Percentiles rank a stretch among this genome's conserved stretches.
phyloP scores from a whole-genome alignment of 495 filamentous ascomycete species.

The Zalerion maritima region DNA sequence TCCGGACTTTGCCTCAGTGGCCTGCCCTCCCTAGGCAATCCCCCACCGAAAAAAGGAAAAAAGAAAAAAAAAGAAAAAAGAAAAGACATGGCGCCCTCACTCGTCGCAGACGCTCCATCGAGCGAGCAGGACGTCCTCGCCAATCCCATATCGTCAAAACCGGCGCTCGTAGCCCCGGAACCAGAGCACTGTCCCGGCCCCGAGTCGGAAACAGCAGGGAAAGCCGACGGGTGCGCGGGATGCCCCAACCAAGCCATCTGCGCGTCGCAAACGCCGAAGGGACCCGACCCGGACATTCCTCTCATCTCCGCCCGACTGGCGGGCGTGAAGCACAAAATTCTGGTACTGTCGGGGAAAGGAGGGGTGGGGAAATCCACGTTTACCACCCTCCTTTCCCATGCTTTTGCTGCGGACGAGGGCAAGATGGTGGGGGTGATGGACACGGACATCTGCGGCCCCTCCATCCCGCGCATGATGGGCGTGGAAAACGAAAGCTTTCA shows the following conservation, averaged over 20 bases:
- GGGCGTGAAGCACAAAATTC: conserved; percentile 73
- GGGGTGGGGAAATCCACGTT: conserved; percentile 95
- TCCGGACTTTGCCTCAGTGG: no score
- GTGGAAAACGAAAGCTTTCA: conserved; percentile 88
- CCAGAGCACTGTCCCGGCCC: conserved; percentile 96
- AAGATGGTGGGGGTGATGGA: conserved; percentile 85
- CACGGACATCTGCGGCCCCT: conserved; percentile 89
- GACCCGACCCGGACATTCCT: conserved; percentile 86
- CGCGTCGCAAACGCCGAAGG: conserved; percentile 84
- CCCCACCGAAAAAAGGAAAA: no score
- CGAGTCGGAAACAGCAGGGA: conserved; percentile 71
- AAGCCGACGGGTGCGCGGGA: conserved; percentile 75
- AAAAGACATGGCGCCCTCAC: conserved; percentile 46
- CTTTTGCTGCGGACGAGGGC: conserved; percentile 63
- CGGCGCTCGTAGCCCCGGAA: conserved; percentile 80
- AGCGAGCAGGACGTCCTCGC: conserved; percentile 48
- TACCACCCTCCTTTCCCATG: conserved; percentile 70
- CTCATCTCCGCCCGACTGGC: conserved; percentile 72
- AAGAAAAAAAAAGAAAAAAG: background rate
- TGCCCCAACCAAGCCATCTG: conserved; percentile 96
- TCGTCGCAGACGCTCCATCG: conserved; percentile 54
- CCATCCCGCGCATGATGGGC: conserved; percentile 96
- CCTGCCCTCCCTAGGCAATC: no score
- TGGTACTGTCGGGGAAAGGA: conserved; percentile 87
- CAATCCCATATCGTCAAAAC: conserved; percentile 52